A percentile compares a stretch with the other conserved stretches of the same genome.
Evolutionary conservation across 139 green algal genomes (phyloP).

Genomic region (Chlorella sp.): DNA sequence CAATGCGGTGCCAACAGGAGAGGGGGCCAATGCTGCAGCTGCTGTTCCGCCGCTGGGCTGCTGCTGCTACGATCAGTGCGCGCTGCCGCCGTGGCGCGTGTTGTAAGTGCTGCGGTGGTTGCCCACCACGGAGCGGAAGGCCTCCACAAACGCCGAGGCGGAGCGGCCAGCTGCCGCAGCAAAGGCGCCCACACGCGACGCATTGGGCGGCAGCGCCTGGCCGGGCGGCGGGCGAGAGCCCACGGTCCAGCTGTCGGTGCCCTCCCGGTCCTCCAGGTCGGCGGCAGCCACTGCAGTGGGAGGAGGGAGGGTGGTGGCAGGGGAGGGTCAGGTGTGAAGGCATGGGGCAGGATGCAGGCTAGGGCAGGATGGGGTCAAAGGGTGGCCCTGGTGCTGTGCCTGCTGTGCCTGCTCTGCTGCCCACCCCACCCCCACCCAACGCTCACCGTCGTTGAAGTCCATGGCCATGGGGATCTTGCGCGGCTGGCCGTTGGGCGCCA

Average conservation of each 20-base stretch:
- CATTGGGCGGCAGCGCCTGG: constrained; percentile 17
- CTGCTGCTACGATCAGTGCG: constrained; percentile 13
- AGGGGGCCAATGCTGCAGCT: background rate
- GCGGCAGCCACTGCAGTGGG: background rate
- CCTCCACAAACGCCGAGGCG: constrained; percentile 52
- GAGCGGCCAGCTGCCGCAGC: constrained; percentile 41
- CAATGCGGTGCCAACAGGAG: background rate
- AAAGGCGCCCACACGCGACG: constrained; percentile 42
- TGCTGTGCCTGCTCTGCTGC: too few species aligned
- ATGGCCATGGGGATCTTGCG: constrained; percentile 83
- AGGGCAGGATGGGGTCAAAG: too few species aligned
- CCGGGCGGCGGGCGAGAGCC: constrained; percentile 26
- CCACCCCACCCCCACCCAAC: background rate
- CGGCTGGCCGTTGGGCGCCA: constrained; percentile 90
- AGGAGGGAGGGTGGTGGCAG: background rate
- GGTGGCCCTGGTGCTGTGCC: too few species aligned
- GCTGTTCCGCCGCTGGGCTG: background rate
- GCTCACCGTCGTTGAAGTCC: constrained; percentile 47
- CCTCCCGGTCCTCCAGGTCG: constrained; percentile 42
- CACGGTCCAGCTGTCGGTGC: constrained; percentile 44
- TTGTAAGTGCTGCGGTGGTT: constrained; percentile 43
- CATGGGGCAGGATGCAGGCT: too few species aligned
- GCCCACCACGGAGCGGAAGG: constrained; percentile 51
- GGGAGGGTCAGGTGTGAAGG: too few species aligned
- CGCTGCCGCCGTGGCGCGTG: constrained; percentile 5